Evolutionary conservation across 441 rosid species (phyloP), one percentile per base, ranked within the genome.

Genomic region (Hura crepitans): DNA sequence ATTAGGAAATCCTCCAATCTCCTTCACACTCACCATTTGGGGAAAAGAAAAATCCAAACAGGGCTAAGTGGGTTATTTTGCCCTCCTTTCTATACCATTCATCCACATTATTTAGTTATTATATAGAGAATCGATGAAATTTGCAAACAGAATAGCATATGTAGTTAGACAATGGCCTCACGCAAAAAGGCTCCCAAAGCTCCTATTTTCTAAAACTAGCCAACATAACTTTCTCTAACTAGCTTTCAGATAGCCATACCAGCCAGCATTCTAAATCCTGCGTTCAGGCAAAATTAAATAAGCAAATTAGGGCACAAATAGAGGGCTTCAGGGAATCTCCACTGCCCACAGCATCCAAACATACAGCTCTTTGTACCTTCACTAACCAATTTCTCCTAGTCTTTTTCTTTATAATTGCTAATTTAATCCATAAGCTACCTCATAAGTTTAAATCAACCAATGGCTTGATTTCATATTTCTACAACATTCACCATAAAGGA

Each of bases 361-460:
- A 60, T 9, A 60, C n/a, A n/a, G 25, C 18, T 35, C 45, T 10
- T 20, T 6, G n/a, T 20, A 62, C 4, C 10, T 39, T 62, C n/a
- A 31, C 27, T 35, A 3, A 57, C 30, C 20, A 28, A 28, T 22
- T 23, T 23, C 66, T 4, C 9, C 17, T 39, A 22, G 0, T 15
- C 20, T 9, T 43, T 17, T 8, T 63, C 30, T 14, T 17, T 2
- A 18, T 23, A 25, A 63, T 63, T 23, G 25, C 18, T 3, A 23
- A 43, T 5, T 13, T 63, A 15, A 18, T 4, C 54, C 18, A 63
- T 43, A 10, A 63, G 14, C 37, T 43, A 15, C 47, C 25, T 50
- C 30, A 33, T 31, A 63, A 49, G 25, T 49, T 65, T 31, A 49
- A 64, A 64, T 31, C 56, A 65, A 35, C 5, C 14, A 62, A 62